Base-by-base conservation (phyloP, 2,329 filamentous ascomycete species). In the Pyrenophora seminiperda region DNA sequence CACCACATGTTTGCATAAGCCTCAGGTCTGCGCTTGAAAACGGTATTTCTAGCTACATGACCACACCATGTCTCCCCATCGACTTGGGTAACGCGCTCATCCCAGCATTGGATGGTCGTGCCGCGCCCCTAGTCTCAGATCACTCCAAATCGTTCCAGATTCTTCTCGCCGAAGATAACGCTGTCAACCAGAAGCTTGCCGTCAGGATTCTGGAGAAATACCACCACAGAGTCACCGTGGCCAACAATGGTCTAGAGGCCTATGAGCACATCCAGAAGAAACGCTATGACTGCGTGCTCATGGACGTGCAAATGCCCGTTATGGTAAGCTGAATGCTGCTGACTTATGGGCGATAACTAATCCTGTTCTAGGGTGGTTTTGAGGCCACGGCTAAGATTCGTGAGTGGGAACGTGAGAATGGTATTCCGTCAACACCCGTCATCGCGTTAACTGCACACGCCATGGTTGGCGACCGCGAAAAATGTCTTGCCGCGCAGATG, bases 281-380 rank as follows among this genome's bases (percentile, higher is more conserved):
- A 76, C 88, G 90, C 70, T 99, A 95, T 72, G 94, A 99, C 73
- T 90, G 96, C 54, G 94, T 99, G 58, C 82, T 99, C 40, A 99
- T 99, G 94, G 94, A 99, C 70, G 94, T 99, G 14, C 94, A 97
- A 73, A 99, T 99, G 94, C 94, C 94, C n/a, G 89, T 97, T 66
- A 97, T 97, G 92, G 87, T 89, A 76, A 78, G 84, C 58, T 40
- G 13, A 51, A 17, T 1, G 24, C 10, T 4, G 13, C 7, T 7
- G n/a, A 53, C 9, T 36, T 3, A 5, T 29, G 6, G 29, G 45
- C 15, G n/a, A 17, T 6, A 18, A 34, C 74, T 82, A 70, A 82
- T 67, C n/a, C 45, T 15, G 7, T 27, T 33, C 41, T 50, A 89
- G 87, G 94, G 94, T 70, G 94, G 94, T 36, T 97, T 99, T 70